phyloP scores from a whole-genome alignment of 2,329 filamentous ascomycete genomes.

The Botrytis fragariae region DNA sequence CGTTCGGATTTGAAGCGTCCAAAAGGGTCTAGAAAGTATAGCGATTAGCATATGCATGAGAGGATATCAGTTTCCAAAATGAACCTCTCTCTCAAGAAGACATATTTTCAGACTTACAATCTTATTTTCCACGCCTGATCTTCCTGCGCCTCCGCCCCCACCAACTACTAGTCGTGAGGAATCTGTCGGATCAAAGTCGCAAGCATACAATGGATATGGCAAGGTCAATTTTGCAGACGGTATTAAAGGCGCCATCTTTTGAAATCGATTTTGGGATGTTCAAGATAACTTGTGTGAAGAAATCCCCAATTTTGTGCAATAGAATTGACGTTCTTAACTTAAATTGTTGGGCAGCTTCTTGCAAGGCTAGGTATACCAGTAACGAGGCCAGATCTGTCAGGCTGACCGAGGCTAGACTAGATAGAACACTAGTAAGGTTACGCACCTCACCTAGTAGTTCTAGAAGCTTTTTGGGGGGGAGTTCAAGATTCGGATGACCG shows the following conservation, averaged over 20 bases:
- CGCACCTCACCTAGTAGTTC: neutral
- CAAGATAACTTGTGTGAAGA: neutral
- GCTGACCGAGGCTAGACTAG: slow-evolving; percentile 13
- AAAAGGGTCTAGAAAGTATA: slow-evolving; percentile 35
- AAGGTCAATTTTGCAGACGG: slow-evolving; percentile 47
- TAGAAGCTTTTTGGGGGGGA: neutral
- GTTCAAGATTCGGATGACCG: neutral
- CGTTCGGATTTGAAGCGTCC: slow-evolving; percentile 35
- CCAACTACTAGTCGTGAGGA: slow-evolving; percentile 74
- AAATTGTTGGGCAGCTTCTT: slow-evolving; percentile 6
- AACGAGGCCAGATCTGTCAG: slow-evolving; percentile 13
- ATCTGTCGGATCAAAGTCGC: slow-evolving; percentile 83
- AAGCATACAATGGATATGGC: slow-evolving; percentile 80
- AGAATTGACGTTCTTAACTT: neutral
- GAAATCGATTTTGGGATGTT: neutral
- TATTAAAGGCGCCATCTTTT: slow-evolving; percentile 36
- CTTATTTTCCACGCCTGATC: slow-evolving; percentile 81
- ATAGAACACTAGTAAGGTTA: neutral
- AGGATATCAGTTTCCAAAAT: neutral
- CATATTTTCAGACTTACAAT: slow-evolving; percentile 58
- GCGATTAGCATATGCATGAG: neutral
- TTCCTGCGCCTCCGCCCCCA: slow-evolving; percentile 81
- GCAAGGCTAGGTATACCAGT: slow-evolving; percentile 10
- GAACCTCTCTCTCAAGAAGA: neutral
- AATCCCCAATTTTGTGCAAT: neutral